Evolutionary conservation across 306 rosid species (phyloP), one percentile per base, ranked within the genome.

Genomic region (Rosa rugosa): DNA sequence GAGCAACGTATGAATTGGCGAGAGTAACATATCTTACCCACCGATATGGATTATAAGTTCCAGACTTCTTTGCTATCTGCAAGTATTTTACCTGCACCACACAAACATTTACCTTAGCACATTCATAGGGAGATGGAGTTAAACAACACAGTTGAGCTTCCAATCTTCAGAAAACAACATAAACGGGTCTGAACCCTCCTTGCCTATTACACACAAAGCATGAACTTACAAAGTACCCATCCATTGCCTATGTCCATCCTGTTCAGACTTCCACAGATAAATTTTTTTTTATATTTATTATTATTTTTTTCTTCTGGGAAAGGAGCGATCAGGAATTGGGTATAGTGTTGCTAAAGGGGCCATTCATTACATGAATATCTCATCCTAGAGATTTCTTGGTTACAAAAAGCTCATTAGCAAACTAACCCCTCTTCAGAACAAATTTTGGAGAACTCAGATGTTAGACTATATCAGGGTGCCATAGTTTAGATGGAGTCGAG

Each of bases 11-110:
- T 49, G 97, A 92, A 84, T 89, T 90, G 80, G 95, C 87, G 47
- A 86, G 90, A 17, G 97, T 90, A 57, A 92, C 95, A 77, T 89
- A 92, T 89, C 97, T 92, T 78, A 92, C 93, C 97, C 97, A 92
- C 72, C 95, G 86, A 77, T 89, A 89, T 62, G 97, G 97, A 81
- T 92, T 93, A 53, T 83, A 86, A 27, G 82, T 81, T 69, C 82
- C 92, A 72, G 85, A 85, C 77, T 92, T 92, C 88, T 92, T 92
- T 41, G 91, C 87, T 90, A 92, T 92, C 83, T 92, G 97, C 91
- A 92, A 86, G 87, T 89, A 90, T 71, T 90, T 92, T 69, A 90
- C 97, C 97, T 92, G 93, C 87, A 86, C 68, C 70, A 72, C 60
- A 72, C 64, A 70, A 84, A 76, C 18, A 76, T 54, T 77, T 53